A percentile compares a stretch with the other conserved stretches of the same genome.
phyloP scores from a whole-genome alignment of 140 eudicot genomes.

The Senecio squalidus region DNA sequence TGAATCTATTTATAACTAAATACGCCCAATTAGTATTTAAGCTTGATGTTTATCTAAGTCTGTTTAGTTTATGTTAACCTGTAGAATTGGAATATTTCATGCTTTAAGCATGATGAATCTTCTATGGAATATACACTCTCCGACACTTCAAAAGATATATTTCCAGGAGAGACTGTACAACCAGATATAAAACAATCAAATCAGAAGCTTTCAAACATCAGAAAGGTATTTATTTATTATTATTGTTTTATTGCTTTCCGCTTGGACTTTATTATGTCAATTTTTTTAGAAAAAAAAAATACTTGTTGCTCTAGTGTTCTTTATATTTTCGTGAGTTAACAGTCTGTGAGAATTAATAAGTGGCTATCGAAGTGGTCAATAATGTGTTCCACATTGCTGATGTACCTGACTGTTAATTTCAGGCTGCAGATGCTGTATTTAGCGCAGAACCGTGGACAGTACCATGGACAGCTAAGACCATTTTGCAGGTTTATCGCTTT shows the following conservation, averaged over 20 bases:
- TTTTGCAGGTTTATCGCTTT: conserved; percentile 51
- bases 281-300: neutral
- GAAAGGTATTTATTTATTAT: conserved; percentile 34
- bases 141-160: conserved; percentile 38
- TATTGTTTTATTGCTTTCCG: neutral
- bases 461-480: conserved; percentile 95
- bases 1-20: neutral
- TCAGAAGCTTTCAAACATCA: conserved; percentile 32
- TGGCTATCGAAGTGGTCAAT: neutral
- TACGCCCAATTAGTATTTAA: neutral
- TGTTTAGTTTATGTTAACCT: conserved; percentile 11
- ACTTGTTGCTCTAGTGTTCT: neutral
- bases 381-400: neutral
- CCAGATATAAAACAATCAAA: conserved; percentile 36
- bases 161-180: conserved; percentile 44
- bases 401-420: conserved; percentile 14
- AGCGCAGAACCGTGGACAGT: conserved; percentile 77
- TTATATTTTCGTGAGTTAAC: no score
- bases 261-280: neutral
- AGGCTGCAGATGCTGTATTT: conserved; percentile 54
- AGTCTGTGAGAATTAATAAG: no score
- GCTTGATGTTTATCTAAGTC: neutral
- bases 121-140: conserved; percentile 36
- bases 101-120: conserved; percentile 80
- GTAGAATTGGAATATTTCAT: conserved; percentile 69